phyloP scores from a whole-genome alignment of 2,329 filamentous ascomycete genomes.

The Talaromyces funiculosus region DNA sequence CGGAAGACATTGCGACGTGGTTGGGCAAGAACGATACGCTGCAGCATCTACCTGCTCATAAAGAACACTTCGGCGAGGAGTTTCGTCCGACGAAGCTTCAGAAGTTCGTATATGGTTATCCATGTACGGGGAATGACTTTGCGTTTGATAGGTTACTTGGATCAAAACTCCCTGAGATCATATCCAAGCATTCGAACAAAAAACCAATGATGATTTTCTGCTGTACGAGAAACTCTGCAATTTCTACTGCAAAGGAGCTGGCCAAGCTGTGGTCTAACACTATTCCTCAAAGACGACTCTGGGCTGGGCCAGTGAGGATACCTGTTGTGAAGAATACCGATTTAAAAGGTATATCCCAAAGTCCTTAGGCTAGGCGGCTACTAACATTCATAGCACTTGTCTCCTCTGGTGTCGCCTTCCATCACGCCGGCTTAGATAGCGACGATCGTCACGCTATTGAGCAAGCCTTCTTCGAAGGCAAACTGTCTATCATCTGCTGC shows the following conservation, averaged over 20 bases:
- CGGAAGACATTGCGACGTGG: conserved; percentile 73
- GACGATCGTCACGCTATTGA: conserved; percentile 64
- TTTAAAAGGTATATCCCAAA: conserved; percentile 47
- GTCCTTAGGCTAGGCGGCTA: neutral
- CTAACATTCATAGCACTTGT: conserved; percentile 35
- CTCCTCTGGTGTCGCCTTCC: conserved; percentile 65
- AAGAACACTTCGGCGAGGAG: conserved; percentile 70
- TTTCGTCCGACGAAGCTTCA: conserved; percentile 72
- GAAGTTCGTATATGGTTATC: conserved; percentile 71
- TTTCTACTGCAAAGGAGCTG: conserved; percentile 61
- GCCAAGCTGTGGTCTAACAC: conserved; percentile 59
- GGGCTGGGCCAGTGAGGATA: conserved; percentile 53
- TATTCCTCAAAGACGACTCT: conserved; percentile 50
- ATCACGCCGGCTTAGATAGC: conserved; percentile 68
- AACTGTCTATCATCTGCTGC: conserved; percentile 78
- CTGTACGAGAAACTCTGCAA: conserved; percentile 66
- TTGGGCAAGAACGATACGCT: conserved; percentile 61
- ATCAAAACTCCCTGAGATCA: conserved; percentile 57
- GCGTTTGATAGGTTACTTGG: conserved; percentile 67
- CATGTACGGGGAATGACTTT: conserved; percentile 62
- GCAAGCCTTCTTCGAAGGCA: conserved; percentile 60
- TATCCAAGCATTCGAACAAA: conserved; percentile 59
- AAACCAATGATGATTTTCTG: conserved; percentile 85
- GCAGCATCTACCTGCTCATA: conserved; percentile 57
- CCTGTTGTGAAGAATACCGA: conserved; percentile 55